Percentiles rank a stretch among this genome's conserved stretches.
phyloP scores from a whole-genome alignment of 2,329 filamentous ascomycete species.

The Scedosporium apiospermum region DNA sequence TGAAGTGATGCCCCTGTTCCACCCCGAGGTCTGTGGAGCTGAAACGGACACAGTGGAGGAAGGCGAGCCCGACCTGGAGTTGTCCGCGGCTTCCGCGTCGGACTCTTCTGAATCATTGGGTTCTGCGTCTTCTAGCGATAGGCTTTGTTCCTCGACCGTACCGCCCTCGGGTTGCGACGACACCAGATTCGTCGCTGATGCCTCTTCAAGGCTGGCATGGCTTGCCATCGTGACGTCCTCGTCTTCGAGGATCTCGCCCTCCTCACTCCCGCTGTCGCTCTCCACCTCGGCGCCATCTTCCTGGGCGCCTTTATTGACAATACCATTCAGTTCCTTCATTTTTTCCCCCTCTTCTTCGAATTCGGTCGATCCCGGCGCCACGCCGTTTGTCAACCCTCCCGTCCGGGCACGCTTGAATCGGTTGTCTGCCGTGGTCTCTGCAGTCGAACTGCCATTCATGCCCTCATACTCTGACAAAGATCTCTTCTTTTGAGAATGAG shows the following conservation, averaged over 20 bases:
- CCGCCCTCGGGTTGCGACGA: not conserved
- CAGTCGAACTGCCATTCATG: not conserved
- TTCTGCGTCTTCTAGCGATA: not conserved
- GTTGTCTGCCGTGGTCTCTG: not conserved
- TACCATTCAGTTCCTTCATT: not conserved
- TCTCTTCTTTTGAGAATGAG: not conserved
- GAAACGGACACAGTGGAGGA: not conserved
- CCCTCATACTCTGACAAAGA: not conserved
- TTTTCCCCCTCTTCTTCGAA: not conserved
- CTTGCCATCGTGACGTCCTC: slow-evolving; percentile 1
- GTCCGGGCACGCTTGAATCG: not conserved
- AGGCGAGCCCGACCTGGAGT: not conserved
- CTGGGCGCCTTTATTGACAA: not conserved
- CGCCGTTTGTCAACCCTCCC: not conserved
- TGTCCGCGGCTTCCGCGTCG: not conserved
- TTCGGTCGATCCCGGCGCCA: not conserved
- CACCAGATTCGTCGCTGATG: not conserved
- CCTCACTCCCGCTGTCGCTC: slow-evolving; percentile 15
- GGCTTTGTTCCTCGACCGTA: not conserved
- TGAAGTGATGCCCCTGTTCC: slow-evolving; percentile 4
- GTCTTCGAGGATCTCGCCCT: slow-evolving; percentile 22
- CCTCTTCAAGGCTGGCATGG: not conserved
- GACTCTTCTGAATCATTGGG: not conserved
- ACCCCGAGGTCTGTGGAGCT: not conserved
- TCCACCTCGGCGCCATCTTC: not conserved